A percentile compares a stretch with the other conserved stretches of the same genome.
Evolutionary conservation across 78 protist species (phyloP).

Genomic region (Polysphondylium violaceum): DNA sequence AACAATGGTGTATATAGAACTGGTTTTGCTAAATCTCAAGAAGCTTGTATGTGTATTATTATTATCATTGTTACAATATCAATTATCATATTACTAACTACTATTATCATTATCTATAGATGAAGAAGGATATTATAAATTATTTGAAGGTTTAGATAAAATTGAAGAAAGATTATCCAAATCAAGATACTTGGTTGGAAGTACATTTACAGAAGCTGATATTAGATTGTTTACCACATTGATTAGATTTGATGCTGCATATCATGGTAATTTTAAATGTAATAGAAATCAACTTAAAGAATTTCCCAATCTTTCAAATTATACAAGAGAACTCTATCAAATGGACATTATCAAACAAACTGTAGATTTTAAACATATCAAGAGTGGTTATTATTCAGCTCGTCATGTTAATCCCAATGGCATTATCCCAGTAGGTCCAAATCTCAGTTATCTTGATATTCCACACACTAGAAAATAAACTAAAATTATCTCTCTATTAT

Average conservation of each 20-base stretch:
- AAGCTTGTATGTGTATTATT: constrained; percentile 1
- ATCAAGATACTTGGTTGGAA: constrained; percentile 71
- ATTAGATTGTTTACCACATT: constrained; percentile 89
- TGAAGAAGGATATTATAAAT: constrained; percentile 65
- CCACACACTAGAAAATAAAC: background rate
- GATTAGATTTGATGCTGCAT: constrained; percentile 91
- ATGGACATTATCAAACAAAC: constrained; percentile 13
- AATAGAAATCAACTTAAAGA: constrained; percentile 71
- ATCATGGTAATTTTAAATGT: constrained; percentile 87
- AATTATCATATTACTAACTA: background rate
- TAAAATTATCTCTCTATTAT: no score
- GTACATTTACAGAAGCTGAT: constrained; percentile 88
- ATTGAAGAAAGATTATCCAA: constrained; percentile 72
- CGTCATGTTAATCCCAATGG: constrained; percentile 81
- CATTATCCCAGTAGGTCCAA: constrained; percentile 83
- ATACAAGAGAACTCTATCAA: constrained; percentile 84
- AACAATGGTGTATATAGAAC: constrained; percentile 93
- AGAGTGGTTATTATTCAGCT: constrained; percentile 83
- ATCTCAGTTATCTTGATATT: background rate
- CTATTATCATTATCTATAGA: background rate
- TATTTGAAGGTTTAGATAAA: constrained; percentile 78
- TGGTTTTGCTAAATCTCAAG: constrained; percentile 83
- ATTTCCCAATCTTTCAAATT: constrained; percentile 83
- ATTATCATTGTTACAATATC: background rate
- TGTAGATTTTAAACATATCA: constrained; percentile 86